phyloP scores from a whole-genome alignment of 1,284 basidiomycete species.

The Leccinum pachyderme region DNA sequence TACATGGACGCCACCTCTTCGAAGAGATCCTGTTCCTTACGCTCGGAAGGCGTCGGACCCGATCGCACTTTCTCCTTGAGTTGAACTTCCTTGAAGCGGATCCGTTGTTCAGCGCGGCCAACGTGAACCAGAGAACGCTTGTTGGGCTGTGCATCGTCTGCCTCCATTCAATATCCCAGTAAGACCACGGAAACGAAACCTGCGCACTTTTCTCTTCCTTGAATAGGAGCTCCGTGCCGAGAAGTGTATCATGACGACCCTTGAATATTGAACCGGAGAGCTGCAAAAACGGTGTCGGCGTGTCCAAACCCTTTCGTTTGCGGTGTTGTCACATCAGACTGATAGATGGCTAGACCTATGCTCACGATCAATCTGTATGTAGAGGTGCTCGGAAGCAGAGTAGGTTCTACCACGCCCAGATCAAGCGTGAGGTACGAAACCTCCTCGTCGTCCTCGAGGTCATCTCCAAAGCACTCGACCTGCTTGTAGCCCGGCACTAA shows the following conservation, averaged over 20 bases:
- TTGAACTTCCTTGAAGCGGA: slow-evolving; percentile 49
- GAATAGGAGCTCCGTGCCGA: slow-evolving; percentile 66
- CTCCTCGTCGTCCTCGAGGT: slow-evolving; percentile 59
- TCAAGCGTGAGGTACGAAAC: slow-evolving; percentile 70
- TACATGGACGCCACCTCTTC: slow-evolving; percentile 25
- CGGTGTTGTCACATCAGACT: not conserved
- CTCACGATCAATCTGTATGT: slow-evolving; percentile 71
- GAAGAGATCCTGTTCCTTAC: slow-evolving; percentile 9
- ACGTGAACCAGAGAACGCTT: slow-evolving; percentile 52
- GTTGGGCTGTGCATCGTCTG: slow-evolving; percentile 43
- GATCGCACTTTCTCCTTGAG: slow-evolving; percentile 24
- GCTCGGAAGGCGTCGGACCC: slow-evolving; percentile 6
- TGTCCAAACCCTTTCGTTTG: slow-evolving; percentile 61
- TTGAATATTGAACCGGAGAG: slow-evolving; percentile 74
- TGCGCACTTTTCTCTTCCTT: slow-evolving; percentile 56
- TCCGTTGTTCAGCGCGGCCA: slow-evolving; percentile 57
- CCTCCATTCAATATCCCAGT: slow-evolving; percentile 39
- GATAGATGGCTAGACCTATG: slow-evolving; percentile 8
- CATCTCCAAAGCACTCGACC: slow-evolving; percentile 61
- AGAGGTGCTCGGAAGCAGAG: slow-evolving; percentile 64
- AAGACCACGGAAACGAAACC: slow-evolving; percentile 23
- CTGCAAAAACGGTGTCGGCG: slow-evolving; percentile 70
- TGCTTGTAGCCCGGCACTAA: slow-evolving; percentile 56
- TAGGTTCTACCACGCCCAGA: slow-evolving; percentile 67
- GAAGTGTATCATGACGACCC: slow-evolving; percentile 59